These are phyloP conservation scores for Pisolithus orientalis DNA, from an alignment of 768 basidiomycete species.

Conservation along the genomic window DNA sequence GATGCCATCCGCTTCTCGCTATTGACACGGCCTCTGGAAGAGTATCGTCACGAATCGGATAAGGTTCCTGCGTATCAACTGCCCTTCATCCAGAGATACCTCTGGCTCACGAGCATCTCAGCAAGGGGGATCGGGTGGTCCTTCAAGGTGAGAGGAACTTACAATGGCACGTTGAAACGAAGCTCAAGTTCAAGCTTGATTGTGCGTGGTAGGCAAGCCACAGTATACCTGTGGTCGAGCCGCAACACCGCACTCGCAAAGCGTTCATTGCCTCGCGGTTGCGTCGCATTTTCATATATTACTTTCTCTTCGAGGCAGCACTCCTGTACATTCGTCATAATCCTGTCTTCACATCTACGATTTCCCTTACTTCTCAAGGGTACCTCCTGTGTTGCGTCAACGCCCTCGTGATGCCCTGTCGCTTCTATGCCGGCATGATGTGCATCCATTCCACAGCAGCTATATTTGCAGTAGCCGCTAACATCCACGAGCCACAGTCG, in stretches of 20 bases:
- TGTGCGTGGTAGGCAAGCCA: neutral
- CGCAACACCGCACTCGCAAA: neutral
- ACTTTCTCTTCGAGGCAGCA: neutral
- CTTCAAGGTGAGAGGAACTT: neutral
- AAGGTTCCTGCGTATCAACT: neutral
- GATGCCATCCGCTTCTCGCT: neutral
- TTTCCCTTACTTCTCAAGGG: neutral
- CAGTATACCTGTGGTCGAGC: neutral
- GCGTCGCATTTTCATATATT: neutral
- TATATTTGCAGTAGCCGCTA: neutral
- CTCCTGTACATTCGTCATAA: neutral
- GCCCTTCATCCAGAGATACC: neutral
- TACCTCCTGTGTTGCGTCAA: neutral
- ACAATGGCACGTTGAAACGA: neutral
- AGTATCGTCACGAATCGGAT: neutral
- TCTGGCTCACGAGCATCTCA: neutral
- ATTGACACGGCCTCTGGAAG: neutral
- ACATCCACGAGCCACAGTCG: neutral
- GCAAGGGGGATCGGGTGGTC: neutral
- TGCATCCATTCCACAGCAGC: neutral
- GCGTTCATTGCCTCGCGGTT: neutral
- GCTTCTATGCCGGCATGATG: neutral
- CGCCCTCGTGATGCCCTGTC: neutral
- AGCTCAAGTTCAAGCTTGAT: neutral
- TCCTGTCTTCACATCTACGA: neutral